Base-by-base conservation (phyloP, 192 early-diverging fungal species). In the Coemansia sp. region DNA sequence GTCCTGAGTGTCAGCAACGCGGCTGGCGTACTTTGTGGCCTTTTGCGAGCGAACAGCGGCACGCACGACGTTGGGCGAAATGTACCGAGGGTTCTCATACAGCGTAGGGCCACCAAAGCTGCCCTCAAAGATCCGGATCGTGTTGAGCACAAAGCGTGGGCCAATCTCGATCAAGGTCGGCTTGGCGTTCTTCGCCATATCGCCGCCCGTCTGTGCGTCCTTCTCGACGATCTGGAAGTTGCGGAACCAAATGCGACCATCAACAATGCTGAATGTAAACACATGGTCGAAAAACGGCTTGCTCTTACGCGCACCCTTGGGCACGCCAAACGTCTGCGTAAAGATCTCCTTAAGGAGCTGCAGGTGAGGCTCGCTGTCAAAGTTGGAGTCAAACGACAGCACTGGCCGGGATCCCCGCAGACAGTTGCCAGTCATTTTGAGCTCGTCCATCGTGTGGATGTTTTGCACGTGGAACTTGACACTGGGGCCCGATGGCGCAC, bases 241-340 rank as follows among this genome's bases (percentile, higher is more conserved):
- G 71, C 97, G 87, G 86, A 98, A 95, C 94, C 94, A 99, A 44
- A 99, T 90, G 62, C 91, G 87, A 78, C 91, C 88, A 70, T 95
- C 95, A 53, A 91, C 92, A 61, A 95, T 89, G 43, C 91, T 91
- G 74, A 97, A 97, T 9, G 88, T 88, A 65, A 97, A 82, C 20
- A 99, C 92, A 64, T 98, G 97, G 80, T 99, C 97, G 65, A 96
- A 85, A 77, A 99, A 99, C 47, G 97, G 97, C 80, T 99, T 99
- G 86, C 93, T 89, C 73, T 90, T 88, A 53, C 97, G 89, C 5
- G 92, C 87, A 8, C 93, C 92, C 69, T 90, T 92, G 38, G 97
- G 97, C 33, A 92, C 90, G 31, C 89, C 92, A 87, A 98, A 98
- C 18, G 89, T 90, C 81, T 96, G 95, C 39, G 90, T 92, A 65